Percentiles rank a stretch among this genome's conserved stretches.
Conservation (phyloP, 2,329 filamentous ascomycete genomes). For the Claviceps citrina region DNA sequence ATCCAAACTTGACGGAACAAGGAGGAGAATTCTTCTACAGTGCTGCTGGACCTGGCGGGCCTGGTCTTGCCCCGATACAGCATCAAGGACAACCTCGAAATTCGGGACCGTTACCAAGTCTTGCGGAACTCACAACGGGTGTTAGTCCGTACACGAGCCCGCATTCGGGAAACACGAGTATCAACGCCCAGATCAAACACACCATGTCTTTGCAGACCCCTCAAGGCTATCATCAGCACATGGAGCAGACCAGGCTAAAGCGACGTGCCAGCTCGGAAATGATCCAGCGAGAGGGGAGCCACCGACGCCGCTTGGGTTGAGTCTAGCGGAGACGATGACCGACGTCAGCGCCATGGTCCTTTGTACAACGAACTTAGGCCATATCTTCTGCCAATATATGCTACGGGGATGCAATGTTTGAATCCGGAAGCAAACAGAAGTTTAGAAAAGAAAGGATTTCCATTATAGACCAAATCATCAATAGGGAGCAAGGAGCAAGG, state of each 20-base stretch:
- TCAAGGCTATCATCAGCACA: conserved; percentile 16
- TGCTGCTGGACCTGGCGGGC: conserved; percentile 23
- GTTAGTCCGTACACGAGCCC: conserved; percentile 45
- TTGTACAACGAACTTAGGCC: neutral
- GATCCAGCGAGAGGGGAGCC: conserved; percentile 28
- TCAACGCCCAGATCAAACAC: conserved; percentile 20
- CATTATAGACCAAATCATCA: neutral
- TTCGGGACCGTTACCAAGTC: conserved; percentile 39
- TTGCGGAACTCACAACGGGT: conserved; percentile 49
- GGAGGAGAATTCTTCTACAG: conserved; percentile 19
- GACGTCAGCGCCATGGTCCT: too few species aligned
- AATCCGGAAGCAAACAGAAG: neutral
- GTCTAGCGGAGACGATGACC: neutral
- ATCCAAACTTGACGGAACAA: conserved; percentile 14
- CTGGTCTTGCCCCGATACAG: conserved; percentile 39
- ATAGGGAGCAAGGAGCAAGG: neutral
- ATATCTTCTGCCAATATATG: neutral
- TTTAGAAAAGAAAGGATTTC: neutral
- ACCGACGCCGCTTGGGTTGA: conserved; percentile 22
- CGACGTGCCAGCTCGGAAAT: conserved; percentile 35
- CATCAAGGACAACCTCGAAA: conserved; percentile 23
- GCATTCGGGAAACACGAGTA: conserved; percentile 10
- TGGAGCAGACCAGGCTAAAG: conserved; percentile 32
- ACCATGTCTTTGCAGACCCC: conserved; percentile 21
- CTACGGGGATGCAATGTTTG: neutral